Evolutionary conservation across 148 eudicot species (phyloP).

Genomic region (Rhododendron vialii): DNA sequence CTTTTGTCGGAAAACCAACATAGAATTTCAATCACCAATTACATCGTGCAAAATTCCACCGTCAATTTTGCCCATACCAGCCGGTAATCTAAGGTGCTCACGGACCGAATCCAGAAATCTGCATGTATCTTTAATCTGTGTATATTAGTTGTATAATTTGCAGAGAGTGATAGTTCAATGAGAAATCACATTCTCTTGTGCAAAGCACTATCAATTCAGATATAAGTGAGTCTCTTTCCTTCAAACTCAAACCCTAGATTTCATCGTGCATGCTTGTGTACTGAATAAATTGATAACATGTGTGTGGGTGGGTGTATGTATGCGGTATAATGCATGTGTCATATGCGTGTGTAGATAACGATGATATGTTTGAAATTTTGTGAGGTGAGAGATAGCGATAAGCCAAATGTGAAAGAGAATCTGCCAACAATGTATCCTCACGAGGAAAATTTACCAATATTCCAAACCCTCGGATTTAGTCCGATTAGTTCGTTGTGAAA

Average conservation of each 20-base stretch:
- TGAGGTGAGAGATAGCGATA: slow-evolving; percentile 61
- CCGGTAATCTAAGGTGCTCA: no score
- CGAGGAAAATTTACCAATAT: neutral
- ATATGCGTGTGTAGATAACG: neutral
- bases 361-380: slow-evolving; percentile 9
- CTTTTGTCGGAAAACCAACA: no score
- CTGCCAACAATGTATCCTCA: slow-evolving; percentile 41
- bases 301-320: neutral
- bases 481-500: neutral
- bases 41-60: no score
- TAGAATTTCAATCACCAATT: no score
- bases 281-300: neutral
- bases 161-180: no score
- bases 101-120: no score
- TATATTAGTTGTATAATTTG: no score
- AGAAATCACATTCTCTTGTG: no score
- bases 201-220: no score
- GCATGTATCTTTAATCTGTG: no score
- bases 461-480: neutral
- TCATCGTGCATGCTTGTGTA: neutral
- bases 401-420: slow-evolving; percentile 67
- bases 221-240: neutral
- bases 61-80: no score
- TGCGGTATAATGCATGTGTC: neutral
- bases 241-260: neutral